These are phyloP conservation scores for Flueggea neowawraea DNA, from an alignment of 441 rosid species.

Conservation along the genomic window DNA sequence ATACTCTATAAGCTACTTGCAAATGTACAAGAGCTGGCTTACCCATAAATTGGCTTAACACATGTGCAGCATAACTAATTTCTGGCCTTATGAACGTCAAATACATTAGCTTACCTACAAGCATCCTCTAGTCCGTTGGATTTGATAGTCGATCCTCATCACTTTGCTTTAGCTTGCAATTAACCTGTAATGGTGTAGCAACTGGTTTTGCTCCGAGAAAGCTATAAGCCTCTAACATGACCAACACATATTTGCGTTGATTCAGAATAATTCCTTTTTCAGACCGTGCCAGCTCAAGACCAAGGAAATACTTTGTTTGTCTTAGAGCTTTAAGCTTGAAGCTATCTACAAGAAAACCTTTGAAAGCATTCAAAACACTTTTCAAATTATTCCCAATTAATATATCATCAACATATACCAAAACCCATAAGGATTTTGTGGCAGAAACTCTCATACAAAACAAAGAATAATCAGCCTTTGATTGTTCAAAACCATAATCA, in stretches of 20 bases:
- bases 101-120: no score
- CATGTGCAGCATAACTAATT: no score
- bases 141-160: no score
- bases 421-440: not conserved
- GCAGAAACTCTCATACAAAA: not conserved
- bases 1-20: no score
- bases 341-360: not conserved
- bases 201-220: not conserved
- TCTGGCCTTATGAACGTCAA: no score
- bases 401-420: no score
- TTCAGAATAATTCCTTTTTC: not conserved
- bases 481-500: not conserved
- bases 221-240: not conserved
- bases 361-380: not conserved
- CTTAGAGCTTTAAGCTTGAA: conserved; percentile 5
- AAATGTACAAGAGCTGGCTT: no score
- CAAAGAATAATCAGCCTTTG: not conserved
- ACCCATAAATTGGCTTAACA: no score
- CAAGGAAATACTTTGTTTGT: not conserved
- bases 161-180: not conserved
- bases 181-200: not conserved
- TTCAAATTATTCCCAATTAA: no score
- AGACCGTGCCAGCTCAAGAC: not conserved
- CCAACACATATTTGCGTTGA: not conserved
- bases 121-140: no score